Evolutionary conservation across 352 stramenopile species (phyloP).

Genomic region (Pythium grandisporangium): DNA sequence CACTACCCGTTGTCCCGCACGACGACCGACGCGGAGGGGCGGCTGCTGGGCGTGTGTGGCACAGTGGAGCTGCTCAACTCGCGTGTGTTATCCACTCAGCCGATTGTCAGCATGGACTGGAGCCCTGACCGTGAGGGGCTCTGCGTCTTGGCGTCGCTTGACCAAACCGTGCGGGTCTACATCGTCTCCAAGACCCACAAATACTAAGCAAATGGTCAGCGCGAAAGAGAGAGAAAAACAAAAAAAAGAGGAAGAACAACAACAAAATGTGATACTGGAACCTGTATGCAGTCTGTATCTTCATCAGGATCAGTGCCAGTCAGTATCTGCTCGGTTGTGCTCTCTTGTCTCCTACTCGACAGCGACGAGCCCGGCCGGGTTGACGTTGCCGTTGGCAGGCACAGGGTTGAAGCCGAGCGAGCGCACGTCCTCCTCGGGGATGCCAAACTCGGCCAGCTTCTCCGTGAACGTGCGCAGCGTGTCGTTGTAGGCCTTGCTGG

Average conservation of each 20-base stretch:
- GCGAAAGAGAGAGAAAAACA: too few relatives aligned
- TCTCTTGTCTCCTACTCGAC: slow-evolving; percentile 43
- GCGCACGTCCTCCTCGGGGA: slow-evolving; percentile 66
- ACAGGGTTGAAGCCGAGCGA: slow-evolving; percentile 52
- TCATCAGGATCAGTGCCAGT: too few relatives aligned
- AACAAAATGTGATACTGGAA: too few relatives aligned
- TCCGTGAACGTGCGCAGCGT: slow-evolving; percentile 60
- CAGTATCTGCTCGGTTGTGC: too few relatives aligned
- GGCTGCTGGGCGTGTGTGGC: slow-evolving; percentile 84
- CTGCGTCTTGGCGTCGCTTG: slow-evolving; percentile 86
- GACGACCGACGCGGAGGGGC: slow-evolving; percentile 77
- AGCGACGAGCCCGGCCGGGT: slow-evolving; percentile 63
- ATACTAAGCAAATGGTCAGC: slow-evolving; percentile 44
- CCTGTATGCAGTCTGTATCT: too few relatives aligned
- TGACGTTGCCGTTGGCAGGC: slow-evolving; percentile 40
- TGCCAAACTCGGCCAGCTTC: slow-evolving; percentile 56
- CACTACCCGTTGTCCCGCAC: slow-evolving; percentile 77
- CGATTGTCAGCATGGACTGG: slow-evolving; percentile 96
- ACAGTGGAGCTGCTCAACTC: slow-evolving; percentile 94
- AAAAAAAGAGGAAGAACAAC: not conserved
- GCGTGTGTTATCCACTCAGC: slow-evolving; percentile 92
- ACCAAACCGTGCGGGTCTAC: slow-evolving; percentile 93
- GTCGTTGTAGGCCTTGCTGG: slow-evolving; percentile 76
- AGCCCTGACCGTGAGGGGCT: slow-evolving; percentile 91
- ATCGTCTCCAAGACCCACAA: slow-evolving; percentile 96